Percentiles rank a stretch among this genome's conserved stretches.
Conservation (phyloP, 2,329 filamentous ascomycete species). For the Diaporthe amygdali region DNA sequence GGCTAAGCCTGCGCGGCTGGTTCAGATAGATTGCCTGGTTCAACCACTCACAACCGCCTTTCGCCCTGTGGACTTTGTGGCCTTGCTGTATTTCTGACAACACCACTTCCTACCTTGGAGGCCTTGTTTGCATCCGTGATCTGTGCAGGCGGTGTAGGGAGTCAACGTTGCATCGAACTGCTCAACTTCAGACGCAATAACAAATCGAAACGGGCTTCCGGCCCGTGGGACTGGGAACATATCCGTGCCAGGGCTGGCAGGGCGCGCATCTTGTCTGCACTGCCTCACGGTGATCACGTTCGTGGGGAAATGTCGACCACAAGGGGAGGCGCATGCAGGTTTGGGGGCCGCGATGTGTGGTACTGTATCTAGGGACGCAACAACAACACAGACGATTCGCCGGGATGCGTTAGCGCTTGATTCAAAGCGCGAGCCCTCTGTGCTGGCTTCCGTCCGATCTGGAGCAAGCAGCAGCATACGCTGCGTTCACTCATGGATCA, state of each 20-base stretch:
- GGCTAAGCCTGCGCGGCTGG: constrained; percentile 10
- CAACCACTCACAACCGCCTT: constrained; percentile 10
- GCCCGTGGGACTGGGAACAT: neutral
- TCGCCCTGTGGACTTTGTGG: neutral
- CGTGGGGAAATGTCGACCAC: neutral
- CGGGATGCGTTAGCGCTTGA: neutral
- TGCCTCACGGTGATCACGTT: neutral
- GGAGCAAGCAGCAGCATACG: neutral
- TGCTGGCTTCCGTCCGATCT: neutral
- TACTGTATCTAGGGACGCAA: neutral
- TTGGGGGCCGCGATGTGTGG: too few relatives aligned
- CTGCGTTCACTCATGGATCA: neutral
- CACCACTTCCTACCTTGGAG: neutral
- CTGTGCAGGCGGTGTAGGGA: constrained; percentile 6
- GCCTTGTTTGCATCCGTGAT: neutral
- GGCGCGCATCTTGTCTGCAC: constrained; percentile 1
- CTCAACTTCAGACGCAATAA: constrained; percentile 13
- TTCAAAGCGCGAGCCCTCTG: neutral
- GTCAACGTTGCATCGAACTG: constrained; percentile 1
- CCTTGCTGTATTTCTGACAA: neutral
- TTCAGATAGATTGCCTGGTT: constrained; percentile 12
- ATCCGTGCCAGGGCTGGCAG: neutral
- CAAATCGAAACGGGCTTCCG: constrained; percentile 9
- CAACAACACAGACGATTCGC: neutral
- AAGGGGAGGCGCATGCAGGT: neutral